Percentiles rank a stretch among this genome's conserved stretches.
These are phyloP conservation scores for Melampsora americana DNA, from an alignment of 1,284 basidiomycete species.

Conservation along the genomic window DNA sequence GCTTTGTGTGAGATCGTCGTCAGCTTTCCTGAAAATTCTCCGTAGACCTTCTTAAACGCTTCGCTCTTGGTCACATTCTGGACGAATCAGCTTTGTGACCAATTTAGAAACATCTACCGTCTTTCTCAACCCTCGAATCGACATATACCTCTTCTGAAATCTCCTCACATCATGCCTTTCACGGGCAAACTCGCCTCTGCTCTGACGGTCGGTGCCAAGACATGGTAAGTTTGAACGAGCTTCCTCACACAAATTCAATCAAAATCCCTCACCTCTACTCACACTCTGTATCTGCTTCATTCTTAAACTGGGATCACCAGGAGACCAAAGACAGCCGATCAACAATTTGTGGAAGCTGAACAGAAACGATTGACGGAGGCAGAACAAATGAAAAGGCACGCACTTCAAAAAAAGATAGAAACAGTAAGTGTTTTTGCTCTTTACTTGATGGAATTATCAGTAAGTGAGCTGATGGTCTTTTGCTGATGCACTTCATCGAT, in stretches of 20 bases:
- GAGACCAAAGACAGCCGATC: slow-evolving; percentile 32
- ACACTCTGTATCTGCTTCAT: not conserved
- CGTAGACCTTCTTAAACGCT: too few relatives aligned
- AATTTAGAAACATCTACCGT: too few relatives aligned
- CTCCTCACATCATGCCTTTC: slow-evolving; percentile 24
- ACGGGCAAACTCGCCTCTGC: slow-evolving; percentile 27
- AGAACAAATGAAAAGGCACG: slow-evolving; percentile 28
- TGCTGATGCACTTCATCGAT: not conserved
- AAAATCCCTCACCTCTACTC: not conserved
- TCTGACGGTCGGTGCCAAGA: slow-evolving; percentile 33
- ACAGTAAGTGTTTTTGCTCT: slow-evolving; percentile 17
- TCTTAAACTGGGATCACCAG: not conserved
- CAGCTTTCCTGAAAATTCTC: too few relatives aligned
- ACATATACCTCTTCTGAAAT: too few relatives aligned
- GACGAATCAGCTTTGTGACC: too few relatives aligned
- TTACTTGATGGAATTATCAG: not conserved
- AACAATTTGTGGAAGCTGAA: slow-evolving; percentile 25
- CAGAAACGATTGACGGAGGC: slow-evolving; percentile 28
- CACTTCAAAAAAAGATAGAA: slow-evolving; percentile 36
- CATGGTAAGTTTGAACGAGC: slow-evolving; percentile 22
- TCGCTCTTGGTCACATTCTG: too few relatives aligned
- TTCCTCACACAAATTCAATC: not conserved
- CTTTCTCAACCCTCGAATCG: too few relatives aligned
- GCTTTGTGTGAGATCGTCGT: too few relatives aligned
- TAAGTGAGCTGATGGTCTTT: not conserved